A percentile compares a stretch with the other conserved stretches of the same genome.
Conservation (phyloP, 331 rosid species). For the Malus hybrid region DNA sequence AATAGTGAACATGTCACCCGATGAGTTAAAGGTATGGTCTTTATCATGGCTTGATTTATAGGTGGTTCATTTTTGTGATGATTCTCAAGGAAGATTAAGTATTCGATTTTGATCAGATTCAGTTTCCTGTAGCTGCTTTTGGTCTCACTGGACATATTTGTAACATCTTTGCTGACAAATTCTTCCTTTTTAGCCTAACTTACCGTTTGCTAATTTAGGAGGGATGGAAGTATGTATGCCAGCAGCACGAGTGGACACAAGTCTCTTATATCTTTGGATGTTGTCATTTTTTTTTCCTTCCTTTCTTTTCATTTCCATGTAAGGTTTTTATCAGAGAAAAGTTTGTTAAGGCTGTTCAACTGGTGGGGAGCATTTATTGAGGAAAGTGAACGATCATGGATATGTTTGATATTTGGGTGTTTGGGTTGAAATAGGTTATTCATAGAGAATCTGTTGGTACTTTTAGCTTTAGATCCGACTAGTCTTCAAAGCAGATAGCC, state of each 20-base stretch:
- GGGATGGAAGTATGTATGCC: neutral
- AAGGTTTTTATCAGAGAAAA: neutral
- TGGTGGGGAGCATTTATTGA: neutral
- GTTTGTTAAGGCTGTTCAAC: neutral
- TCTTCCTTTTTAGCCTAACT: neutral
- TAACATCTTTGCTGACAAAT: neutral
- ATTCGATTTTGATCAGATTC: neutral
- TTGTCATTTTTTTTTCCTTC: neutral
- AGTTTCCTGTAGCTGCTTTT: neutral
- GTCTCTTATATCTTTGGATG: neutral
- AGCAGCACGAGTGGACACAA: neutral
- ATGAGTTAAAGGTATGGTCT: constrained; percentile 67
- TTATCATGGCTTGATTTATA: neutral
- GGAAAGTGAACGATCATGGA: neutral
- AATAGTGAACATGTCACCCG: constrained; percentile 76
- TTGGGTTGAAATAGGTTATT: neutral
- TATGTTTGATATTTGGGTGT: neutral
- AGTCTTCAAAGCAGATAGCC: neutral
- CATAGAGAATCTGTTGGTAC: neutral
- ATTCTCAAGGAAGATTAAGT: neutral
- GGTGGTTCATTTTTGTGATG: neutral
- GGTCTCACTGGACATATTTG: neutral
- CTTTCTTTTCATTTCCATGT: neutral
- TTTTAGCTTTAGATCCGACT: neutral
- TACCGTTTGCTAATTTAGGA: neutral